Evolutionary conservation across 2,329 filamentous ascomycete species (phyloP).

Genomic region (Penicillium crustosum): DNA sequence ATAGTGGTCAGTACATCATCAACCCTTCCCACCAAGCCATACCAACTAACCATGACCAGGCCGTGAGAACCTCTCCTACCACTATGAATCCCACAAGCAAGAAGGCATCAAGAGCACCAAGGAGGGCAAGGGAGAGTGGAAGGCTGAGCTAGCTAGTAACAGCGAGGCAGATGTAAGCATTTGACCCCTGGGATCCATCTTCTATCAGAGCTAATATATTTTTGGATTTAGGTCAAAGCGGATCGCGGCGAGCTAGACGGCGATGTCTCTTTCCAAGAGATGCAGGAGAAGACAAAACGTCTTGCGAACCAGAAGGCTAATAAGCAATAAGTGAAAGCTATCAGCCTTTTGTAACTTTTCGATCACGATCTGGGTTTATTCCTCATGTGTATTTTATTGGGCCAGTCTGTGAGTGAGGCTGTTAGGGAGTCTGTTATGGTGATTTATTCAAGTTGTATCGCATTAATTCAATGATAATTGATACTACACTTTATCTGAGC

Average conservation of each 20-base stretch:
- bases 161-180: conserved; percentile 69
- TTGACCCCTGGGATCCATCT: not conserved
- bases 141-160: conserved; percentile 72
- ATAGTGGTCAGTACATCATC: conserved; percentile 30
- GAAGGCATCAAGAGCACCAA: conserved; percentile 54
- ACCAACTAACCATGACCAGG: conserved; percentile 28
- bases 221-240: conserved; percentile 54
- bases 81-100: conserved; percentile 60
- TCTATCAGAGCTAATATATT: not conserved
- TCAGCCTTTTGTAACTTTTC: not conserved
- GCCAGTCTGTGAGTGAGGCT: not conserved
- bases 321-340: conserved; percentile 4
- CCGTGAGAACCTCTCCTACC: conserved; percentile 43
- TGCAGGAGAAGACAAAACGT: conserved; percentile 62
- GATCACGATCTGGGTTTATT: not conserved
- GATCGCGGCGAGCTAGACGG: conserved; percentile 53
- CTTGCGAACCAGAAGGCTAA: conserved; percentile 16
- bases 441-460: not conserved
- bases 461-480: conserved; percentile 1
- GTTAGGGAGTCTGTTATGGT: not conserved
- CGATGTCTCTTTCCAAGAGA: conserved; percentile 45
- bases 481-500: not conserved
- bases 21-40: not conserved
- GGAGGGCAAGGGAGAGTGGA: conserved; percentile 71
- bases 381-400: not conserved